Evolutionary conservation across 2,329 filamentous ascomycete genomes (phyloP).

Genomic region (Botrytis fragariae): DNA sequence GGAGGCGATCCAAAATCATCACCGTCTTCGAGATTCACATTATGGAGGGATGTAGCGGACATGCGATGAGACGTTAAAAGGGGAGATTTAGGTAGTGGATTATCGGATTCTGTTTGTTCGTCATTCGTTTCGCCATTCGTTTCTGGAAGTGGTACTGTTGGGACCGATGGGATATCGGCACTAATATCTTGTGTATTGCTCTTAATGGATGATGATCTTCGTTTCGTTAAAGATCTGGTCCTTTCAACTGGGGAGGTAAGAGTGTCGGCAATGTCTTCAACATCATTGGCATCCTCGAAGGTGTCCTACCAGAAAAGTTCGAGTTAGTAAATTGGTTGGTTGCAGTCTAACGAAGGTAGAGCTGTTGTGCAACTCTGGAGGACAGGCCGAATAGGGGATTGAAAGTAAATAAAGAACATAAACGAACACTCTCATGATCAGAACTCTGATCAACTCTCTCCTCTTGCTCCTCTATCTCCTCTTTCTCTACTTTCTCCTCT

Average conservation of each 20-base stretch:
- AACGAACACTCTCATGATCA: conserved; percentile 29
- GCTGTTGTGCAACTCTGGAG: conserved; percentile 27
- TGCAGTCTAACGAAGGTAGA: conserved; percentile 19
- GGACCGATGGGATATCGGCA: conserved; percentile 31
- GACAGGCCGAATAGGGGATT: conserved; percentile 12
- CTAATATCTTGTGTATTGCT: conserved; percentile 33
- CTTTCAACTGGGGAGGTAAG: conserved; percentile 28
- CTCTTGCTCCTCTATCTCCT: conserved; percentile 21
- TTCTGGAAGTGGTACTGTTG: conserved; percentile 29
- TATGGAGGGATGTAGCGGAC: conserved; percentile 58
- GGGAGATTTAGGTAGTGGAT: conserved; percentile 47
- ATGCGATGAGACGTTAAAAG: conserved; percentile 47
- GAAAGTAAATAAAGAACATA: conserved; percentile 7
- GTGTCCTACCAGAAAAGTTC: conserved; percentile 53
- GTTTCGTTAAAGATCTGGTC: conserved; percentile 42
- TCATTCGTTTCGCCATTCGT: conserved; percentile 35
- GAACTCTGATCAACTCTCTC: conserved; percentile 23
- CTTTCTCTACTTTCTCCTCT: conserved; percentile 16
- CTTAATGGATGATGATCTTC: conserved; percentile 39
- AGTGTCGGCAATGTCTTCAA: conserved; percentile 28
- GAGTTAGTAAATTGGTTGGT: conserved; percentile 22
- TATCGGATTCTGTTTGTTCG: conserved; percentile 32
- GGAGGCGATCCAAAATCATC: conserved; percentile 21
- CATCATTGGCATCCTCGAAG: conserved; percentile 80
- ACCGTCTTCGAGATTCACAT: conserved; percentile 57